These are phyloP conservation scores for Trametes villosa DNA, from an alignment of 768 basidiomycete species.

Conservation along the genomic window DNA sequence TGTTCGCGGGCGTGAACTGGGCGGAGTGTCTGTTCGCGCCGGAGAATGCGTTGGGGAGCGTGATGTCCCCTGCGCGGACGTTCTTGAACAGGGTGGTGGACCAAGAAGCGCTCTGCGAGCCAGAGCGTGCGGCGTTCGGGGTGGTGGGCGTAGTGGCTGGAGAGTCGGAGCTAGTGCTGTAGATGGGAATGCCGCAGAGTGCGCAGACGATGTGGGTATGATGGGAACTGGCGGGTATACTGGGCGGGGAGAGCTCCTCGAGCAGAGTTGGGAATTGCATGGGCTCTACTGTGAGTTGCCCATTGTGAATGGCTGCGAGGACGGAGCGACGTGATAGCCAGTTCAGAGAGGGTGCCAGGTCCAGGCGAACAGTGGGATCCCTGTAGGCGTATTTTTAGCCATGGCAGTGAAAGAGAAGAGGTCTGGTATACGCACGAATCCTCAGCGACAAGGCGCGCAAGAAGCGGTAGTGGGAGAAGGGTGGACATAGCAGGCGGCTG, in stretches of 20 bases:
- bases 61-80: conserved; percentile 41
- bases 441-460: conserved; percentile 74
- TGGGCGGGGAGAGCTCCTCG: conserved; percentile 51
- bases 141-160: conserved; percentile 32
- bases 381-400: conserved; percentile 43
- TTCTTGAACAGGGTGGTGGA: conserved; percentile 66
- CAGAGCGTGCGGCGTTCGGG: conserved; percentile 40
- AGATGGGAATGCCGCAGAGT: conserved; percentile 71
- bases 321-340: conserved; percentile 92
- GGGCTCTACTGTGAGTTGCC: conserved; percentile 89
- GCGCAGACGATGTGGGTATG: conserved; percentile 70
- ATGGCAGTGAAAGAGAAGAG: not conserved
- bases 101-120: conserved; percentile 46
- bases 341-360: conserved; percentile 91
- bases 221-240: conserved; percentile 49
- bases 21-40: conserved; percentile 14
- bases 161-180: conserved; percentile 38
- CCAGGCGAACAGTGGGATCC: conserved; percentile 90
- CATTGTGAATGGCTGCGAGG: conserved; percentile 80
- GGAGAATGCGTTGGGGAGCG: conserved; percentile 9
- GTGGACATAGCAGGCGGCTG: conserved; percentile 71
- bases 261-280: conserved; percentile 65
- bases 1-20: conserved; percentile 31
- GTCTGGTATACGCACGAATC: conserved; percentile 69
- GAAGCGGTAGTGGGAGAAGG: conserved; percentile 77